phyloP scores from a whole-genome alignment of 805 yeast species.

The Starmera amethionina region DNA sequence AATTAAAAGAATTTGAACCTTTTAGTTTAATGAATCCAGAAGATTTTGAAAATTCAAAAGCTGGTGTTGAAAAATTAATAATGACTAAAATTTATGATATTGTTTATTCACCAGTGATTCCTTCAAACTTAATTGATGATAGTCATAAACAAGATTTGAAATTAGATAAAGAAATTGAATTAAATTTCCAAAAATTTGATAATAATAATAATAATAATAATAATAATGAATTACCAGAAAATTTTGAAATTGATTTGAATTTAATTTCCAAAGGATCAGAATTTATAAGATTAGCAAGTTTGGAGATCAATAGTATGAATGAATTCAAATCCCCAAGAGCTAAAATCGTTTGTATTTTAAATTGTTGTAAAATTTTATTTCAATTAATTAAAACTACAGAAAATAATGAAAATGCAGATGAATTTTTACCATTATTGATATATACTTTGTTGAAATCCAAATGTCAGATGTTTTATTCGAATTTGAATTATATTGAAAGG shows the following conservation, averaged over 20 bases:
- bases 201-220: conserved; percentile 39
- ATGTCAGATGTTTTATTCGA: conserved; percentile 59
- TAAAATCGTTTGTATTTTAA: conserved; percentile 81
- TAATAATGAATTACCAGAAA: conserved; percentile 44
- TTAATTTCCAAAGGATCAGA: conserved; percentile 37
- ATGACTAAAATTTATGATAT: conserved; percentile 77
- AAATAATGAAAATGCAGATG: conserved; percentile 77
- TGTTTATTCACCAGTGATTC: conserved; percentile 73
- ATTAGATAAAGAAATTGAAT: conserved; percentile 43
- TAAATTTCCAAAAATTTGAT: conserved; percentile 49
- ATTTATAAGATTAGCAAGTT: conserved; percentile 57
- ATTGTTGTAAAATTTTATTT: conserved; percentile 87
- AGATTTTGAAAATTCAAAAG: conserved; percentile 63
- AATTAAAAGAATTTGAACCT: conserved; percentile 57
- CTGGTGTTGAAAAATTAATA: conserved; percentile 86
- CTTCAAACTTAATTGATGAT: conserved; percentile 32
- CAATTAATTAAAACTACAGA: conserved; percentile 61
- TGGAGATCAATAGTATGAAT: conserved; percentile 70
- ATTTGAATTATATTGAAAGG: conserved; percentile 75
- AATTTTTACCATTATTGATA: conserved; percentile 83
- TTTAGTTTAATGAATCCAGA: conserved; percentile 55
- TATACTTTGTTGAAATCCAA: conserved; percentile 66
- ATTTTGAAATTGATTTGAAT: conserved; percentile 62
- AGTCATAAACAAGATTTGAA: conserved; percentile 55
- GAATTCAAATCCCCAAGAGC: conserved; percentile 90